Percentiles rank a stretch among this genome's conserved stretches.
phyloP scores from a whole-genome alignment of 768 basidiomycete genomes.

The Gymnopilus junonius region DNA sequence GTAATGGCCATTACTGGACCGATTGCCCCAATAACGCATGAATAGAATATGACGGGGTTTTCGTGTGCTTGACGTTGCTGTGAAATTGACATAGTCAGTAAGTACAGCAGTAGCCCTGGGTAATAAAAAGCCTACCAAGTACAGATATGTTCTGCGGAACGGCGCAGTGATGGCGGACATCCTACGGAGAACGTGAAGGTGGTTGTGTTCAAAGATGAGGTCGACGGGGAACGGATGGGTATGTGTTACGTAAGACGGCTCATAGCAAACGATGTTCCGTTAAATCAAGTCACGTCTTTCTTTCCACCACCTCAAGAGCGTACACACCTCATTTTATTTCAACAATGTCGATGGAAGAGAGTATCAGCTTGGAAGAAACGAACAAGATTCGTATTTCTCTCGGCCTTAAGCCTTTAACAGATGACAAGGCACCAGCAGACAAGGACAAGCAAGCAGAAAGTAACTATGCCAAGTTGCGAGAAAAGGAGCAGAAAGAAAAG shows the following conservation, averaged over 20 bases:
- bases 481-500: slow-evolving; percentile 69
- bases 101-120: neutral
- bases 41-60: slow-evolving; percentile 89
- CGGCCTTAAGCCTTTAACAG: slow-evolving; percentile 92
- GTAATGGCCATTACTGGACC: slow-evolving; percentile 76
- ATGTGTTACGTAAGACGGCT: slow-evolving; percentile 16
- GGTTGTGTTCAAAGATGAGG: neutral
- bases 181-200: neutral
- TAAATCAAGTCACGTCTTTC: slow-evolving; percentile 6
- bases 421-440: slow-evolving; percentile 71
- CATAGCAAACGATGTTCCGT: neutral
- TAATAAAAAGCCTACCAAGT: slow-evolving; percentile 38
- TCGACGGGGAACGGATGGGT: slow-evolving; percentile 13
- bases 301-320: slow-evolving; percentile 25
- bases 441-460: slow-evolving; percentile 85
- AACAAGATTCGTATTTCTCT: slow-evolving; percentile 95
- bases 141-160: slow-evolving; percentile 57
- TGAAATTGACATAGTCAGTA: slow-evolving; percentile 15
- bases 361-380: slow-evolving; percentile 92
- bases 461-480: slow-evolving; percentile 80
- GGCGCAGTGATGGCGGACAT: slow-evolving; percentile 52
- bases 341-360: slow-evolving; percentile 80
- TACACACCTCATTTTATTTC: slow-evolving; percentile 14
- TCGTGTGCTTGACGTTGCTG: slow-evolving; percentile 95
- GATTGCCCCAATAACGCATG: slow-evolving; percentile 70